Conservation (phyloP, 2,329 filamentous ascomycete genomes). For the Atkinsonella texensis region DNA sequence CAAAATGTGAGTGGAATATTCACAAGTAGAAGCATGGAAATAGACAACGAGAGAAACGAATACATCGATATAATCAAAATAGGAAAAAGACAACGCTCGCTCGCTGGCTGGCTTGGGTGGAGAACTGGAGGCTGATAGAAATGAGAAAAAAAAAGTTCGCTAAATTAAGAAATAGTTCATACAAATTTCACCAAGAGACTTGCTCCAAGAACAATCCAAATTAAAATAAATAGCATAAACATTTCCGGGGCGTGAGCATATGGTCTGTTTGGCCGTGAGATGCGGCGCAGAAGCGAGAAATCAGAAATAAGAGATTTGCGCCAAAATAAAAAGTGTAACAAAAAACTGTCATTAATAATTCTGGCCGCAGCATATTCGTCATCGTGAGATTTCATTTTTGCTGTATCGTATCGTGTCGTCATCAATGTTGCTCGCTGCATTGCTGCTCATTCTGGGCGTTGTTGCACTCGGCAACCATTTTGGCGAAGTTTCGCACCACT, state of each 20-base stretch:
- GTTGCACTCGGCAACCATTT: slow-evolving; percentile 73
- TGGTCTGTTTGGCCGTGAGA: slow-evolving; percentile 4
- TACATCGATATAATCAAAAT: neutral
- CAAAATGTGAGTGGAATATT: neutral
- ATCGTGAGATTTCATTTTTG: slow-evolving; percentile 23
- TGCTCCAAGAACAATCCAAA: no score
- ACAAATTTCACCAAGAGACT: neutral
- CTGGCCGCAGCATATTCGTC: slow-evolving; percentile 17
- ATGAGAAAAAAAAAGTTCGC: no score
- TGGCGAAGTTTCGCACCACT: slow-evolving; percentile 83
- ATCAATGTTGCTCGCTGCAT: slow-evolving; percentile 31
- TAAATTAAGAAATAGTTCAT: neutral
- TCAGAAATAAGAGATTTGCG: slow-evolving; percentile 2
- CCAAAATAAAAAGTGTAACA: slow-evolving; percentile 4
- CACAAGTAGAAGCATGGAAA: neutral
- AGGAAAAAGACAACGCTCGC: slow-evolving; percentile 4
- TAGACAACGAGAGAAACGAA: neutral
- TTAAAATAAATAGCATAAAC: neutral
- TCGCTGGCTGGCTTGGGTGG: neutral
- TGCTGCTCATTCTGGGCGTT: slow-evolving; percentile 30
- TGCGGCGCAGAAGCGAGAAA: neutral
- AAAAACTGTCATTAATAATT: slow-evolving; percentile 15
- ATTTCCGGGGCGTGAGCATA: slow-evolving; percentile 5
- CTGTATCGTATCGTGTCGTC: slow-evolving; percentile 21
- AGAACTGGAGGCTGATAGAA: neutral